phyloP scores from a whole-genome alignment of 2,329 filamentous ascomycete genomes.

The Ascocoryne sarcoides region DNA sequence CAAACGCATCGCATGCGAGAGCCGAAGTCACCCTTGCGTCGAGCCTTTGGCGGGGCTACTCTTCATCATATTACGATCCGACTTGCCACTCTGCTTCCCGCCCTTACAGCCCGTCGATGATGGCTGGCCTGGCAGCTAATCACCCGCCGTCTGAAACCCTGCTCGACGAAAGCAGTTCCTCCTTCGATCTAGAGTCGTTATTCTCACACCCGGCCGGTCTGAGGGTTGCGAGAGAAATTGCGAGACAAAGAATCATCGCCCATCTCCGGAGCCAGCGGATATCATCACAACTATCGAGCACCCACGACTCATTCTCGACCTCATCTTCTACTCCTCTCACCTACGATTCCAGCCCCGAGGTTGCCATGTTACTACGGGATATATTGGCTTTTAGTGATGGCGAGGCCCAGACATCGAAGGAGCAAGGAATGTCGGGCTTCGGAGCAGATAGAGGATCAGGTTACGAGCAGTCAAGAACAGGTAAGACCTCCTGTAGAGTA shows the following conservation, averaged over 20 bases:
- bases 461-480: too few relatives aligned
- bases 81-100: background rate
- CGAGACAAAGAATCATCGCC: background rate
- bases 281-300: background rate
- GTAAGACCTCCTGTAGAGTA: too few relatives aligned
- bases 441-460: background rate
- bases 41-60: conserved; percentile 2
- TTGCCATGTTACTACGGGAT: conserved; percentile 7
- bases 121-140: conserved; percentile 12
- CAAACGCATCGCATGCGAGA: background rate
- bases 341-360: conserved; percentile 7
- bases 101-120: background rate
- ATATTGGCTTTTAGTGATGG: conserved; percentile 12
- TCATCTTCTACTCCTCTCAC: background rate
- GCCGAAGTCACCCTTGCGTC: background rate
- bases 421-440: background rate
- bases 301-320: background rate
- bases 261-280: background rate
- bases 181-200: conserved; percentile 8
- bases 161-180: conserved; percentile 4
- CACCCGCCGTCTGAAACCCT: conserved; percentile 2
- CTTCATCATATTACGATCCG: background rate
- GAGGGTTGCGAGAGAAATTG: conserved; percentile 11
- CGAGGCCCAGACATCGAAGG: background rate
- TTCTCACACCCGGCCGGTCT: conserved; percentile 15